Percentiles rank a stretch among this genome's conserved stretches.
These are phyloP conservation scores for Eimeria tenella DNA, from an alignment of 169 alveolate genomes.

Conservation along the genomic window DNA sequence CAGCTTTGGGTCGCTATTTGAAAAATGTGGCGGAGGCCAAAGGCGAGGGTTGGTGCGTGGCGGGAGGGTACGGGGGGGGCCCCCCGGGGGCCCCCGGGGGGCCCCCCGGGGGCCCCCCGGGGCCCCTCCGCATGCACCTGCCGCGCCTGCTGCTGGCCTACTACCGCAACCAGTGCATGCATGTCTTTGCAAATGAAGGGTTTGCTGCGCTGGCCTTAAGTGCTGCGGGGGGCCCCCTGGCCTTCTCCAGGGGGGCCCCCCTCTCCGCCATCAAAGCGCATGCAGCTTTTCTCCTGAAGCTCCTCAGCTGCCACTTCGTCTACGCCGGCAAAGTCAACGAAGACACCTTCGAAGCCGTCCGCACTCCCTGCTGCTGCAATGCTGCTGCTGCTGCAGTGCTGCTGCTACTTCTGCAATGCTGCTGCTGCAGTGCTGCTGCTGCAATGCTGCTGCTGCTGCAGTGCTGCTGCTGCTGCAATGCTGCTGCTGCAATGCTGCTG, in stretches of 20 bases:
- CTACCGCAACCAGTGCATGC: slow-evolving; percentile 70
- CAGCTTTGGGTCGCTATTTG: slow-evolving; percentile 5
- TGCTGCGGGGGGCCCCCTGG: too few relatives aligned
- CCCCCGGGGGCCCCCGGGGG: background rate
- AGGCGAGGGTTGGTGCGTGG: background rate
- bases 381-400: too few relatives aligned
- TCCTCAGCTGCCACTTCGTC: slow-evolving; percentile 2
- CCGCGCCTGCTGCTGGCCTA: slow-evolving; percentile 52
- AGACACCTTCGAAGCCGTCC: background rate
- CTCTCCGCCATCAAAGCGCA: background rate
- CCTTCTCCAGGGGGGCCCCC: background rate
- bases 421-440: too few relatives aligned
- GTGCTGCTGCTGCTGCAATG: too few relatives aligned
- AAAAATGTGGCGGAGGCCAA: background rate
- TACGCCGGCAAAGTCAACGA: background rate
- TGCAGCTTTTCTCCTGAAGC: background rate
- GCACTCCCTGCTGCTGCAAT: background rate
- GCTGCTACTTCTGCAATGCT: too few relatives aligned
- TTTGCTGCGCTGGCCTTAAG: background rate
- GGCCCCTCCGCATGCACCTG: background rate
- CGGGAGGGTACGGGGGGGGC: background rate
- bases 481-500: background rate
- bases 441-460: too few relatives aligned
- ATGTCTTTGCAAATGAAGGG: slow-evolving; percentile 27
- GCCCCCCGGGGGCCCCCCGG: background rate